These are phyloP conservation scores for Saturnispora sekii DNA, from an alignment of 805 yeast species.

Conservation along the genomic window DNA sequence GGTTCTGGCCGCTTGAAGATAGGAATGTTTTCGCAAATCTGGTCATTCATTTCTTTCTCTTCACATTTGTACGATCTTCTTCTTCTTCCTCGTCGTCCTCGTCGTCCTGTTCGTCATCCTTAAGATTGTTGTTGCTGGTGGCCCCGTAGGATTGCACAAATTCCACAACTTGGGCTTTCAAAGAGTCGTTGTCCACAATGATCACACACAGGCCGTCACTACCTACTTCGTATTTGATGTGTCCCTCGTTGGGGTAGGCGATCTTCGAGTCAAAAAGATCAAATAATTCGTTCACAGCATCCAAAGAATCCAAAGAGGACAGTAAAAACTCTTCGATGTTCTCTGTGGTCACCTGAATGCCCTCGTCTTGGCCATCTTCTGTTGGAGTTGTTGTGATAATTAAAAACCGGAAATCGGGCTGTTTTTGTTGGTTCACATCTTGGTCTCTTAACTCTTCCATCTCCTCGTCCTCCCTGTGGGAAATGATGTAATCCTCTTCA, in stretches of 20 bases:
- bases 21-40: too few species aligned
- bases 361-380: constrained; percentile 19
- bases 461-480: constrained; percentile 10
- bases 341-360: constrained; percentile 8
- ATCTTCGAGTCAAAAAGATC: constrained; percentile 42
- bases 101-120: background rate
- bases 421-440: constrained; percentile 1
- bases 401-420: constrained; percentile 7
- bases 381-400: constrained; percentile 16
- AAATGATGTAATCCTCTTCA: constrained; percentile 12
- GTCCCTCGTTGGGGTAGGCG: constrained; percentile 46
- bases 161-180: constrained; percentile 30
- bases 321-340: constrained; percentile 7
- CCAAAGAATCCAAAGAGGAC: constrained; percentile 30
- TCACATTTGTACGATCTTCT: constrained; percentile 6
- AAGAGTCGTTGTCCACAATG: constrained; percentile 34
- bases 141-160: constrained; percentile 29
- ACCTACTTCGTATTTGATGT: constrained; percentile 50
- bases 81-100: constrained; percentile 8
- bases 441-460: background rate
- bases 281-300: constrained; percentile 41
- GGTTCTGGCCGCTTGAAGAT: too few species aligned
- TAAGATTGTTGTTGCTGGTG: constrained; percentile 1
- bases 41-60: constrained; percentile 4
- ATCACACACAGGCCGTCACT: constrained; percentile 51